Conservation (phyloP, 345 rosid species). For the Gossypium herbaceum region DNA sequence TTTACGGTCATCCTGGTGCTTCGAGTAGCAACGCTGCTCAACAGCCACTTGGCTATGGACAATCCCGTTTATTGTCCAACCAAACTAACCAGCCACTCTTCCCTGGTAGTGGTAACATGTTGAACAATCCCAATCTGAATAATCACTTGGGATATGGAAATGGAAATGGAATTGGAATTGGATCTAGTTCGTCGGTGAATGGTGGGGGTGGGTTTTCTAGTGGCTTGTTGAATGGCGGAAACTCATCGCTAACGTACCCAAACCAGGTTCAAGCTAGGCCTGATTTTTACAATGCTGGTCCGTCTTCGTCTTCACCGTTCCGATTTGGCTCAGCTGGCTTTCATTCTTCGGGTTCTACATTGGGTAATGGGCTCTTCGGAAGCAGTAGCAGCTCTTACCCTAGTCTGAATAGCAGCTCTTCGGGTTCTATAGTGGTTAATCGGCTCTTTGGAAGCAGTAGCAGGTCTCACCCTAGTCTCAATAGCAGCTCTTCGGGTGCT, state of each 20-base stretch:
- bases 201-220: neutral
- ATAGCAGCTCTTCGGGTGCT: neutral
- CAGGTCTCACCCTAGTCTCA: no score
- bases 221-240: constrained; percentile 1
- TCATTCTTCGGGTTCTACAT: neutral
- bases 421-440: neutral
- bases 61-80: constrained; percentile 8
- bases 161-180: neutral
- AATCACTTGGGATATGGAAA: neutral
- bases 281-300: neutral
- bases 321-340: neutral
- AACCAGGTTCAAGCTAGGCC: neutral
- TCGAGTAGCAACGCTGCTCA: neutral
- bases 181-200: neutral
- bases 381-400: neutral
- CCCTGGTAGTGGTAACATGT: neutral
- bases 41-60: constrained; percentile 6
- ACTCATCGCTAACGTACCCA: neutral
- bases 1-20: neutral
- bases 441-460: neutral
- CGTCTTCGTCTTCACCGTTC: neutral
- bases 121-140: neutral
- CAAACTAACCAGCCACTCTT: neutral
- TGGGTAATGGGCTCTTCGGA: neutral
- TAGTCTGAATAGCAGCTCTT: neutral